Evolutionary conservation across 2,329 filamentous ascomycete genomes (phyloP).

Genomic region (Fusarium sp.): DNA sequence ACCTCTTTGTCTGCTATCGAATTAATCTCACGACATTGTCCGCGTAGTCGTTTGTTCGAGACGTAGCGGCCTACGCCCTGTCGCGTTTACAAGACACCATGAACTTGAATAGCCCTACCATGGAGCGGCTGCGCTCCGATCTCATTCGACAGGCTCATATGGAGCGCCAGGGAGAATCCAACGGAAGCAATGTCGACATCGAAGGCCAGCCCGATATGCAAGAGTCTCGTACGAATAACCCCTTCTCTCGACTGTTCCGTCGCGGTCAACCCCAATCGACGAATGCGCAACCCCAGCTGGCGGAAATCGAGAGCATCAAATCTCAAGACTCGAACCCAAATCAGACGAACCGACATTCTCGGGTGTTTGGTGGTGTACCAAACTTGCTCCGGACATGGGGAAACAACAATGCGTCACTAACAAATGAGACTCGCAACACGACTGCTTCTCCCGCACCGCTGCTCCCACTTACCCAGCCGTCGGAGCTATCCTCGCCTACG

Average conservation of each 20-base stretch:
- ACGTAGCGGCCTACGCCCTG: constrained; percentile 17
- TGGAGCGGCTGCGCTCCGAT: constrained; percentile 50
- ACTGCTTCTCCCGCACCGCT: constrained; percentile 33
- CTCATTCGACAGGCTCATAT: constrained; percentile 48
- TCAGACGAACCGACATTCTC: constrained; percentile 27
- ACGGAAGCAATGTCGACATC: constrained; percentile 14
- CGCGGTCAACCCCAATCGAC: constrained; percentile 32
- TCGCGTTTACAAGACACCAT: constrained; percentile 25
- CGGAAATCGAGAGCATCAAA: constrained; percentile 59
- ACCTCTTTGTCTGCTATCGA: constrained; percentile 8
- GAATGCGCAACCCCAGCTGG: constrained; percentile 26
- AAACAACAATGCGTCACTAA: constrained; percentile 9
- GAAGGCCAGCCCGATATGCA: constrained; percentile 26
- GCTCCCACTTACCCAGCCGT: constrained; percentile 12
- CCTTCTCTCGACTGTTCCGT: constrained; percentile 34
- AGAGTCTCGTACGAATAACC: constrained; percentile 10
- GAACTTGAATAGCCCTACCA: constrained; percentile 35
- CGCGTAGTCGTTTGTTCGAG: constrained; percentile 25
- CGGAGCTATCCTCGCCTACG: constrained; percentile 12
- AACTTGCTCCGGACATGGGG: constrained; percentile 29
- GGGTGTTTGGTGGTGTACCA: constrained; percentile 18
- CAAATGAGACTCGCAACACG: constrained; percentile 17
- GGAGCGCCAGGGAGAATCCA: constrained; percentile 39
- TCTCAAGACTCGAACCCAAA: constrained; percentile 57
- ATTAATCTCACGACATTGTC: constrained; percentile 30